Base-by-base conservation (phyloP, 257 asterid genomes). In the Primulina tabacum region DNA sequence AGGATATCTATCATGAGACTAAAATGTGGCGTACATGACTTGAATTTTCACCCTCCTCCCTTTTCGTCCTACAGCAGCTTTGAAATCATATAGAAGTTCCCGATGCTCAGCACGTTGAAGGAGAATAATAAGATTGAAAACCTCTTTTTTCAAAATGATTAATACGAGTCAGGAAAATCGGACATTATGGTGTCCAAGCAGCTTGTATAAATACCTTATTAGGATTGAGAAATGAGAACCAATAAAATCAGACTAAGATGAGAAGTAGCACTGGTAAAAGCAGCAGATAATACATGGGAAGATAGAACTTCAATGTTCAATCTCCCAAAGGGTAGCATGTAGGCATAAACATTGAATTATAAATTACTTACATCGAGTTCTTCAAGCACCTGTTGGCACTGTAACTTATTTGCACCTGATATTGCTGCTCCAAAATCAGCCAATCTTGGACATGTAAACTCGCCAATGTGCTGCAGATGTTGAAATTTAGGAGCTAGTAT, bases 371-470 rank as follows among this genome's bases (percentile, higher is more conserved):
- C 99, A 75, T 94, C 97, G 43, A 94, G 90, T 86, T 94, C 99
- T 85, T 94, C 99, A 77, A 94, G 95, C 83, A 91, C 99, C 86
- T 89, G 85, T 72, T 94, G 99, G 80, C 95, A 85, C 63, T 87
- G 97, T 47, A 70, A 72, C 81, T 89, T 89, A 76, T 89, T 88
- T 76, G 93, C 97, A 71, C 97, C 99, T 64, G 97, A 89, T 83
- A 94, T 91, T 74, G 99, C 97, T 47, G 99, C 97, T 68, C 99
- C 99, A 80, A 94, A 94, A 85, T 94, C 99, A 65, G 99, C 99
- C 73, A 94, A 89, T 81, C 96, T 91, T 62, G 99, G 91, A 82
- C 86, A 83, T 67, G 92, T 92, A 76, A 94, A 94, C 77, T 91
- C 99, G 35, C 99, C 98, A 59, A 94, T 83, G 73, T 91, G 96